A percentile compares a stretch with the other conserved stretches of the same genome.
phyloP scores from a whole-genome alignment of 31 red algal genomes.

The Porphyra umbilicalis region DNA sequence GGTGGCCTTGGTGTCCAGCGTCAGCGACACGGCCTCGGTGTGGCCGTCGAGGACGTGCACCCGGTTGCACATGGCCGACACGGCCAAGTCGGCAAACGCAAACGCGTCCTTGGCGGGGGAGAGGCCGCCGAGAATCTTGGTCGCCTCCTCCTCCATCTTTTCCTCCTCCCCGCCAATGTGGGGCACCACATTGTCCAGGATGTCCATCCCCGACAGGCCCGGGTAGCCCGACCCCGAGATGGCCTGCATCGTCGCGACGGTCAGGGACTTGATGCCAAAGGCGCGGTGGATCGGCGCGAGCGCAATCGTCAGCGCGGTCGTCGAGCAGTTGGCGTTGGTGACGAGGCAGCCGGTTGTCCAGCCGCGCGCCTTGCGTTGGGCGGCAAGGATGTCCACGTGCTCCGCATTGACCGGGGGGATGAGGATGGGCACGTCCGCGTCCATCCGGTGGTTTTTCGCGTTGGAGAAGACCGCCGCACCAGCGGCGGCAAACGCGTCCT shows the following conservation, averaged over 20 bases:
- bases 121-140: slow-evolving; percentile 57
- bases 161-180: slow-evolving; percentile 90
- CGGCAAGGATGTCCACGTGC: slow-evolving; percentile 76
- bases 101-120: slow-evolving; percentile 31
- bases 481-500: slow-evolving; percentile 72
- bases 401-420: slow-evolving; percentile 91
- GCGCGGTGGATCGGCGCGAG: slow-evolving; percentile 65
- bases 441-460: slow-evolving; percentile 93
- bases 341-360: slow-evolving; percentile 72
- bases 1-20: slow-evolving; percentile 47
- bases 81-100: slow-evolving; percentile 53
- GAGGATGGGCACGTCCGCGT: slow-evolving; percentile 92
- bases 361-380: slow-evolving; percentile 34
- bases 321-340: slow-evolving; percentile 98
- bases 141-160: slow-evolving; percentile 93
- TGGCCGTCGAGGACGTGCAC: slow-evolving; percentile 95
- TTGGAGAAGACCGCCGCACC: slow-evolving; percentile 94
- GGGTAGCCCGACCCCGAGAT: slow-evolving; percentile 96
- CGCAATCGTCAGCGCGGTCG: slow-evolving; percentile 87
- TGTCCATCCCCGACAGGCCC: slow-evolving; percentile 87
- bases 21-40: slow-evolving; percentile 76
- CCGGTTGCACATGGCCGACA: slow-evolving; percentile 99
- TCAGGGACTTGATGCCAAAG: slow-evolving; percentile 86
- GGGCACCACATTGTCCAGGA: slow-evolving; percentile 95
- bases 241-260: slow-evolving; percentile 96